phyloP scores from a whole-genome alignment of 2,329 filamentous ascomycete species.

The Pseudocercospora eumusae region DNA sequence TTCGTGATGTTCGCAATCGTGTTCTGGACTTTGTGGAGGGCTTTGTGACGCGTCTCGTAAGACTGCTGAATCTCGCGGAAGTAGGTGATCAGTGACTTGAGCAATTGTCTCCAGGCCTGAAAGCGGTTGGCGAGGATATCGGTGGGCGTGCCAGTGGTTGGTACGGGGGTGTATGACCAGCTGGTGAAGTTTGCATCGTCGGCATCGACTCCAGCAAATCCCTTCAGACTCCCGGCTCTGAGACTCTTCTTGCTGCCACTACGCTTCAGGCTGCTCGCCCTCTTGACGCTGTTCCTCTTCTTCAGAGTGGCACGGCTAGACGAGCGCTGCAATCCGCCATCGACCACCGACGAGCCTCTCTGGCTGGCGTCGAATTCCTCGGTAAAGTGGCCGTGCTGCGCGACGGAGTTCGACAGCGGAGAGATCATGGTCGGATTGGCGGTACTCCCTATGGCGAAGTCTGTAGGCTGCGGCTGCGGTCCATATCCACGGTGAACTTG shows the following conservation, averaged over 20 bases:
- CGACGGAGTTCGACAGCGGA: constrained; percentile 41
- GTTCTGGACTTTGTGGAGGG: constrained; percentile 77
- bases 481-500: constrained; percentile 26
- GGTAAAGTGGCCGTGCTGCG: constrained; percentile 32
- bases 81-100: constrained; percentile 92
- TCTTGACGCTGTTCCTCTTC: constrained; percentile 80
- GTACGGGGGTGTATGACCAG: constrained; percentile 86
- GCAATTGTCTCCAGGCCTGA: constrained; percentile 91
- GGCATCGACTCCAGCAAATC: constrained; percentile 58
- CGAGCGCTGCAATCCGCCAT: constrained; percentile 60
- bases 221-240: constrained; percentile 82
- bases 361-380: constrained; percentile 70
- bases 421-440: constrained; percentile 41
- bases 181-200: constrained; percentile 72
- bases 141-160: constrained; percentile 82
- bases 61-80: constrained; percentile 89
- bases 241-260: constrained; percentile 78
- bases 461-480: constrained; percentile 29
- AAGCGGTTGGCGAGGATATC: constrained; percentile 85
- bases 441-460: constrained; percentile 44
- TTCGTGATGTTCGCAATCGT: constrained; percentile 77
- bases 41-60: constrained; percentile 83
- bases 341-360: constrained; percentile 65
- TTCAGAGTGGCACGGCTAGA: constrained; percentile 70
- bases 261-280: constrained; percentile 72